These are phyloP conservation scores for Penicillium concentricum DNA, from an alignment of 2,329 filamentous ascomycete genomes.

Conservation along the genomic window DNA sequence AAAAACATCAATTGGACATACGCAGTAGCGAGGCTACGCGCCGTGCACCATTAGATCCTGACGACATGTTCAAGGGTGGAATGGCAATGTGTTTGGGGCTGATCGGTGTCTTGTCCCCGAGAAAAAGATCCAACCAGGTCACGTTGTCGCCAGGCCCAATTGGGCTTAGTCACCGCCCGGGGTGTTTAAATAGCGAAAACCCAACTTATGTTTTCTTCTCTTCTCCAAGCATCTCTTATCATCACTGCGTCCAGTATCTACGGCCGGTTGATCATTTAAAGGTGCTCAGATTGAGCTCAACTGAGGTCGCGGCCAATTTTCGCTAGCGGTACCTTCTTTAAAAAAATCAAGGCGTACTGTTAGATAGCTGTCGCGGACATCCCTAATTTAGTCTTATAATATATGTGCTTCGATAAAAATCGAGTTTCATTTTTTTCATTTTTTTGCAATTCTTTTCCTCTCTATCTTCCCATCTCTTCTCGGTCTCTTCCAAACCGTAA, in stretches of 20 bases:
- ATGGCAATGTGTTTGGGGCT: slow-evolving; percentile 8
- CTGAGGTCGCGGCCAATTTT: slow-evolving; percentile 76
- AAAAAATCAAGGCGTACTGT: slow-evolving; percentile 70
- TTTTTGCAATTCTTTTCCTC: background rate
- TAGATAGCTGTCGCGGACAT: slow-evolving; percentile 97
- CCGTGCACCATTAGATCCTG: slow-evolving; percentile 43
- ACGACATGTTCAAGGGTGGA: slow-evolving; percentile 35
- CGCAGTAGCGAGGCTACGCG: slow-evolving; percentile 41
- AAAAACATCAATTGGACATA: slow-evolving; percentile 26
- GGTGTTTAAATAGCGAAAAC: slow-evolving; percentile 28
- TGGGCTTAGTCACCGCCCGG: slow-evolving; percentile 25
- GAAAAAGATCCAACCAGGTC: slow-evolving; percentile 41
- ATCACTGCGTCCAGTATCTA: slow-evolving; percentile 71
- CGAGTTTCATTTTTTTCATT: background rate
- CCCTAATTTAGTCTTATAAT: background rate
- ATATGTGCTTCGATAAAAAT: background rate
- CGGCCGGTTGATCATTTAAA: slow-evolving; percentile 86
- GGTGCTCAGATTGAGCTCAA: slow-evolving; percentile 75
- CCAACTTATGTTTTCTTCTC: slow-evolving; percentile 35
- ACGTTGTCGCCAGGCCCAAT: slow-evolving; percentile 33
- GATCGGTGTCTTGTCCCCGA: slow-evolving; percentile 24
- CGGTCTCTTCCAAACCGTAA: background rate
- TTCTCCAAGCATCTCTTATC: slow-evolving; percentile 85
- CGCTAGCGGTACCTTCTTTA: slow-evolving; percentile 90
- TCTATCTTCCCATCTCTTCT: background rate